Conservation (phyloP, 352 stramenopile genomes). For the Pythium graminicola region DNA sequence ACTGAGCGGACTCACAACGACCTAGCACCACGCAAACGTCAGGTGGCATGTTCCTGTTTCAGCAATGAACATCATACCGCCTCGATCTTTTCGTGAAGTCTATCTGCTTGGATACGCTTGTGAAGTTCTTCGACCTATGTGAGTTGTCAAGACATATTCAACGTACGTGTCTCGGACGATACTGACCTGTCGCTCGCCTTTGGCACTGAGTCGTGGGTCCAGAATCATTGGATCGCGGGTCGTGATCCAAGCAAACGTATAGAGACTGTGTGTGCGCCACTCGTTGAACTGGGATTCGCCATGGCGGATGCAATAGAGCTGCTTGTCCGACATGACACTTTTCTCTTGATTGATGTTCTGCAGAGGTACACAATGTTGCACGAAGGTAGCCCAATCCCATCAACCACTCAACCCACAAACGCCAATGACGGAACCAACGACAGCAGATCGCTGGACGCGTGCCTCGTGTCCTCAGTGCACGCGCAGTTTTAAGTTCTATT, state of each 20-base stretch:
- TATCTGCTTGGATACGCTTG: constrained; percentile 27
- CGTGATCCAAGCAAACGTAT: constrained; percentile 82
- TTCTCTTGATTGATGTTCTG: neutral
- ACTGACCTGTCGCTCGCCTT: constrained; percentile 60
- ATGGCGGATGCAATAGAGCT: constrained; percentile 82
- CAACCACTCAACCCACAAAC: constrained; percentile 4
- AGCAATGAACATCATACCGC: constrained; percentile 30
- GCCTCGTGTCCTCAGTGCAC: constrained; percentile 53
- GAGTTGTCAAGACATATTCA: neutral
- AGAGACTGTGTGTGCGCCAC: constrained; percentile 71
- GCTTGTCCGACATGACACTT: constrained; percentile 34
- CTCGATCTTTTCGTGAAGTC: constrained; percentile 61
- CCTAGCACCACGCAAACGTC: constrained; percentile 23
- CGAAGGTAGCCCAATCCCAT: constrained; percentile 24
- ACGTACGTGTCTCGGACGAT: neutral
- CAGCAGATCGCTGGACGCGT: constrained; percentile 38
- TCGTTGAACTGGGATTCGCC: constrained; percentile 86
- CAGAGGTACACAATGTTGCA: constrained; percentile 12
- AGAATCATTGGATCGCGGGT: constrained; percentile 83
- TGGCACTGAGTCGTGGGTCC: constrained; percentile 64
- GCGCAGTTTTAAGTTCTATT: constrained; percentile 86
- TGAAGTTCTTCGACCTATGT: constrained; percentile 40
- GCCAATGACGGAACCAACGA: constrained; percentile 8
- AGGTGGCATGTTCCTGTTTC: neutral
- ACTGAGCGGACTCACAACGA: constrained; percentile 79